Evolutionary conservation across 1,284 basidiomycete species (phyloP).

Genomic region (Ganoderma leucocontextum): DNA sequence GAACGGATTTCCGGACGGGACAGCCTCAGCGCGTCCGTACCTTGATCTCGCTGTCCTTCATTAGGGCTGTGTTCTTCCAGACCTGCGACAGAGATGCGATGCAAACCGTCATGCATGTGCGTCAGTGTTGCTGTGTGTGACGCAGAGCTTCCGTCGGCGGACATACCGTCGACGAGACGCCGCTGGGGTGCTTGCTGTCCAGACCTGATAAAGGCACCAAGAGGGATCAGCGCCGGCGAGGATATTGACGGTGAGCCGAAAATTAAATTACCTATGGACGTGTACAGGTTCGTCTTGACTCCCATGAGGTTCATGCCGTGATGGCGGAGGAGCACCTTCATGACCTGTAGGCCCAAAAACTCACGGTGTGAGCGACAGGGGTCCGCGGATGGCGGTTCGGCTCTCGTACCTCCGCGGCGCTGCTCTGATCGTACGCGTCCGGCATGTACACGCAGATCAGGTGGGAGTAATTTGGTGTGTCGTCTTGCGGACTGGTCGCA

Average conservation of each 20-base stretch:
- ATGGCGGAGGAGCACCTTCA: slow-evolving; percentile 68
- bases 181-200: slow-evolving; percentile 78
- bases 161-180: slow-evolving; percentile 70
- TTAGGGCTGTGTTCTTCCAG: slow-evolving; percentile 69
- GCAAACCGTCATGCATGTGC: slow-evolving; percentile 5
- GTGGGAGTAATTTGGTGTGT: slow-evolving; percentile 61
- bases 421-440: slow-evolving; percentile 69
- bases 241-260: slow-evolving; percentile 3
- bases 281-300: slow-evolving; percentile 76
- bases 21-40: slow-evolving; percentile 42
- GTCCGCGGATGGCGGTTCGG: background rate
- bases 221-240: background rate
- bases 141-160: slow-evolving; percentile 6
- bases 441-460: slow-evolving; percentile 78
- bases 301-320: slow-evolving; percentile 72
- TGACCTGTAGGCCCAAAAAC: slow-evolving; percentile 53
- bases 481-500: slow-evolving; percentile 62
- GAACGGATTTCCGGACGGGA: background rate
- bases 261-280: slow-evolving; percentile 55
- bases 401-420: slow-evolving; percentile 58
- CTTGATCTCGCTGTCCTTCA: slow-evolving; percentile 69
- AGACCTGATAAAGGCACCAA: slow-evolving; percentile 51
- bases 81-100: slow-evolving; percentile 48
- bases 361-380: slow-evolving; percentile 5
- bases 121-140: background rate